These are phyloP conservation scores for Vigna reflexopilosa DNA, from an alignment of 306 rosid genomes.

Conservation along the genomic window DNA sequence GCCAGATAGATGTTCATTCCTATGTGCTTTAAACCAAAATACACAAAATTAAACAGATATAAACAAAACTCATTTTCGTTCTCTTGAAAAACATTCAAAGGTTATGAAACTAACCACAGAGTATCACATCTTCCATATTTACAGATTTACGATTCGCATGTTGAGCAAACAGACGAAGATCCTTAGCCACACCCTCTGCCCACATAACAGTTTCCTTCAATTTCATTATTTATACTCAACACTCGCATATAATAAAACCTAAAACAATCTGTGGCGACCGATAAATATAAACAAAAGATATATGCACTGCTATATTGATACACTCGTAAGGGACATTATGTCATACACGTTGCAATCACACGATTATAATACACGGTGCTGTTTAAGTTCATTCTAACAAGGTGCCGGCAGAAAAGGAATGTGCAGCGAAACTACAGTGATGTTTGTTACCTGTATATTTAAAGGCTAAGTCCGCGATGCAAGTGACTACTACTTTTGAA, in stretches of 20 bases:
- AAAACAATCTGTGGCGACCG: neutral
- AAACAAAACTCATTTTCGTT: neutral
- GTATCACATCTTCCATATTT: constrained; percentile 89
- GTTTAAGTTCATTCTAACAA: neutral
- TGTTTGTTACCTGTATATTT: constrained; percentile 68
- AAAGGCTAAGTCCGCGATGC: constrained; percentile 83
- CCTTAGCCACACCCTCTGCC: constrained; percentile 85
- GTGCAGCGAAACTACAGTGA: neutral
- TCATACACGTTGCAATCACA: constrained; percentile 34
- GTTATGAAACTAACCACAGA: constrained; percentile 65
- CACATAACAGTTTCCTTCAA: constrained; percentile 32
- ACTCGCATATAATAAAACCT: neutral
- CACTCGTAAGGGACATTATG: neutral
- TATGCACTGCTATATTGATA: neutral
- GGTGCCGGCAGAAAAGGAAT: neutral
- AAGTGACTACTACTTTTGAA: constrained; percentile 75
- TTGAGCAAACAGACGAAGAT: constrained; percentile 82
- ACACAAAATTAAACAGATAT: neutral
- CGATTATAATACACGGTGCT: neutral
- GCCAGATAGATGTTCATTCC: constrained; percentile 77
- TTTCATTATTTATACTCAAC: neutral
- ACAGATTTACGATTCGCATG: constrained; percentile 85
- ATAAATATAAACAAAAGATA: neutral
- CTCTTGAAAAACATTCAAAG: neutral
- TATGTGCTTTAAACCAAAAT: constrained; percentile 69